phyloP scores from a whole-genome alignment of 2,329 filamentous ascomycete genomes.

The Hortaea sp. region DNA sequence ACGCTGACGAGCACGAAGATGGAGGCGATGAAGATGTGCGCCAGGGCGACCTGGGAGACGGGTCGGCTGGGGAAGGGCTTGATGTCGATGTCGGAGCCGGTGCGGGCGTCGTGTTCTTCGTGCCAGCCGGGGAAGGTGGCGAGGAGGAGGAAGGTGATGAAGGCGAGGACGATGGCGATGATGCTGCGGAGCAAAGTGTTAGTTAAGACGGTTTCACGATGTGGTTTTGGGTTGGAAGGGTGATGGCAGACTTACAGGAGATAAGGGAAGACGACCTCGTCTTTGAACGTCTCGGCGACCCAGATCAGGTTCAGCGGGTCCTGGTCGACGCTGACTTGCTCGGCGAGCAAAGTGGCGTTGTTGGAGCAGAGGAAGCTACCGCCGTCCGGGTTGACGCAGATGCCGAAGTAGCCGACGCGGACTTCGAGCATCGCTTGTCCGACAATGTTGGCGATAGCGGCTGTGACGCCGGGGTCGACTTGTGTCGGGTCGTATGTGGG shows the following conservation, averaged over 20 bases:
- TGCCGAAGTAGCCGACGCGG: constrained; percentile 93
- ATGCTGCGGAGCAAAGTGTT: constrained; percentile 49
- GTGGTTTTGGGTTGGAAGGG: background rate
- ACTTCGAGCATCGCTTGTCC: constrained; percentile 75
- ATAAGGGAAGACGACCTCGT: constrained; percentile 97
- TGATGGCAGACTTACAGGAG: constrained; percentile 57
- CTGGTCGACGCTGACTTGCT: constrained; percentile 80
- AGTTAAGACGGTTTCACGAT: constrained; percentile 1
- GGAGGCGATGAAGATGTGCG: constrained; percentile 70
- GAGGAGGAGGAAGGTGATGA: constrained; percentile 87
- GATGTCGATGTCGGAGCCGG: constrained; percentile 75
- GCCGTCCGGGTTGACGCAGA: constrained; percentile 86
- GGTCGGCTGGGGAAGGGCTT: constrained; percentile 88
- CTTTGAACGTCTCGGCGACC: constrained; percentile 94
- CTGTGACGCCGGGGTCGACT: constrained; percentile 78
- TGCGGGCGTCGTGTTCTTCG: constrained; percentile 68
- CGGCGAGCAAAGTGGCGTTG: constrained; percentile 87
- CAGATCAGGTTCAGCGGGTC: constrained; percentile 96
- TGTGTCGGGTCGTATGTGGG: constrained; percentile 76
- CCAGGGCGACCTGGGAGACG: constrained; percentile 84
- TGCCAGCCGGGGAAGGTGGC: constrained; percentile 98
- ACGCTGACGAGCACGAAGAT: constrained; percentile 58
- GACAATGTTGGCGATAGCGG: constrained; percentile 82
- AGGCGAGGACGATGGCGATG: constrained; percentile 94
- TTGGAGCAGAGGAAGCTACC: constrained; percentile 92